A percentile compares a stretch with the other conserved stretches of the same genome.
Evolutionary conservation across 1,284 basidiomycete species (phyloP).

Genomic region (Ceratobasidium sp.): DNA sequence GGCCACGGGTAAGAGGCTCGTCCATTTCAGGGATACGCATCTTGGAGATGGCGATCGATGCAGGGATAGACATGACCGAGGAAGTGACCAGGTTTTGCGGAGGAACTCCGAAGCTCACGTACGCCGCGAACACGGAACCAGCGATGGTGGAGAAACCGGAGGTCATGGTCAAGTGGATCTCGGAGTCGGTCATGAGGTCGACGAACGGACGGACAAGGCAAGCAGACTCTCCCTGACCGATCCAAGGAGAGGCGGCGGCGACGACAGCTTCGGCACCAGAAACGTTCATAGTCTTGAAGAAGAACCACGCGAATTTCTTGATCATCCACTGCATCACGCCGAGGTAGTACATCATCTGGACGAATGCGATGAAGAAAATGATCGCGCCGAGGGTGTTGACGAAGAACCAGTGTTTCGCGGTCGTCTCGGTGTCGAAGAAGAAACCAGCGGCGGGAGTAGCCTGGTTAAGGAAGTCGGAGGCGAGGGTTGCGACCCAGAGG

Average conservation of each 20-base stretch:
- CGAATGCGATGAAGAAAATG: conserved; percentile 89
- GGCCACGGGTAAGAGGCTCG: conserved; percentile 87
- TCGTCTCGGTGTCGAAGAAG: conserved; percentile 79
- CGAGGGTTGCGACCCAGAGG: conserved; percentile 82
- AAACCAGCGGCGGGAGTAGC: conserved; percentile 76
- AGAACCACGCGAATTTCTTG: conserved; percentile 89
- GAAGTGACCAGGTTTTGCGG: conserved; percentile 85
- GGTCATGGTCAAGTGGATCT: conserved; percentile 90
- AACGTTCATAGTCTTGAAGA: conserved; percentile 89
- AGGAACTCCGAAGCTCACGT: conserved; percentile 86
- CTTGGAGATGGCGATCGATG: conserved; percentile 92
- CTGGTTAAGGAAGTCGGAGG: conserved; percentile 76
- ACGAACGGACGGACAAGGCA: conserved; percentile 89
- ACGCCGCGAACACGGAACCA: conserved; percentile 88
- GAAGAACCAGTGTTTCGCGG: conserved; percentile 82
- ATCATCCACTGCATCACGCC: conserved; percentile 93
- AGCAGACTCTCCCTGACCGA: conserved; percentile 90
- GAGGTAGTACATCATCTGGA: conserved; percentile 89
- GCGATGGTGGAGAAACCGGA: conserved; percentile 93
- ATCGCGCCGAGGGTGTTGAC: conserved; percentile 76
- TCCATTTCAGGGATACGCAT: conserved; percentile 86
- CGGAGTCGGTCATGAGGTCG: conserved; percentile 89
- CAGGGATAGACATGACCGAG: conserved; percentile 94
- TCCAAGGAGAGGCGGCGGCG: conserved; percentile 91
- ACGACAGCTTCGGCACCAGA: conserved; percentile 94